phyloP scores from a whole-genome alignment of 805 yeast species.

The Yamadazyma phyllophila region DNA sequence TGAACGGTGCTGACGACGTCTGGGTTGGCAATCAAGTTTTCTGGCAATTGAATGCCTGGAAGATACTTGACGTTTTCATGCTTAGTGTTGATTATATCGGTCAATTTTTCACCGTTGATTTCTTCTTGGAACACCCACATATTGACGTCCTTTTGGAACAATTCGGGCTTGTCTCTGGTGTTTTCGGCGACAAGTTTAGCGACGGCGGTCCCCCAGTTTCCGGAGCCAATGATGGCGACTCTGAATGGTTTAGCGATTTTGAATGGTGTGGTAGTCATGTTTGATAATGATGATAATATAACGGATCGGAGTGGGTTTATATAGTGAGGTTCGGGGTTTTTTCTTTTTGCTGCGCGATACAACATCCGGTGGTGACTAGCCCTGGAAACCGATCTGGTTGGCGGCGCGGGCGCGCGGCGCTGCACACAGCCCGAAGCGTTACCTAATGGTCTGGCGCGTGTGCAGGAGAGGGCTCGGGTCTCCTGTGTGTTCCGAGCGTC shows the following conservation, averaged over 20 bases:
- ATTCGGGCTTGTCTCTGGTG: constrained; percentile 63
- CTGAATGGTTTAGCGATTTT: constrained; percentile 35
- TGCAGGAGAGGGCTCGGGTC: too few species aligned
- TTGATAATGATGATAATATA: background rate
- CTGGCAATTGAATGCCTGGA: constrained; percentile 84
- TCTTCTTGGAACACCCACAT: constrained; percentile 98
- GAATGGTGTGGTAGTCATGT: constrained; percentile 26
- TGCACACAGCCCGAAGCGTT: background rate
- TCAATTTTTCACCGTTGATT: constrained; percentile 72
- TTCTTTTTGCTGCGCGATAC: constrained; percentile 1
- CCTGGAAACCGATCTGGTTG: background rate
- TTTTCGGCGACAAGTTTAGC: constrained; percentile 95
- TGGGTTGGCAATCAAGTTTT: constrained; percentile 86
- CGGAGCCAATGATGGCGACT: constrained; percentile 82
- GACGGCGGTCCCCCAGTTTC: constrained; percentile 98
- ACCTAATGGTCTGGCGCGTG: too few species aligned
- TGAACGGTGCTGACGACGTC: constrained; percentile 70
- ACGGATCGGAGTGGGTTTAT: background rate
- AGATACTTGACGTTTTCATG: constrained; percentile 95
- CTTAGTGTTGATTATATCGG: constrained; percentile 83
- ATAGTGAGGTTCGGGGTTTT: constrained; percentile 3
- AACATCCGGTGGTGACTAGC: background rate
- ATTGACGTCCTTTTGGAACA: constrained; percentile 71
- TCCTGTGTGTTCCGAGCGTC: too few species aligned
- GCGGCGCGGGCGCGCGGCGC: background rate